Percentiles rank a stretch among this genome's conserved stretches.
phyloP scores from a whole-genome alignment of 2,329 filamentous ascomycete genomes.

The Fonsecaea pugnacius region DNA sequence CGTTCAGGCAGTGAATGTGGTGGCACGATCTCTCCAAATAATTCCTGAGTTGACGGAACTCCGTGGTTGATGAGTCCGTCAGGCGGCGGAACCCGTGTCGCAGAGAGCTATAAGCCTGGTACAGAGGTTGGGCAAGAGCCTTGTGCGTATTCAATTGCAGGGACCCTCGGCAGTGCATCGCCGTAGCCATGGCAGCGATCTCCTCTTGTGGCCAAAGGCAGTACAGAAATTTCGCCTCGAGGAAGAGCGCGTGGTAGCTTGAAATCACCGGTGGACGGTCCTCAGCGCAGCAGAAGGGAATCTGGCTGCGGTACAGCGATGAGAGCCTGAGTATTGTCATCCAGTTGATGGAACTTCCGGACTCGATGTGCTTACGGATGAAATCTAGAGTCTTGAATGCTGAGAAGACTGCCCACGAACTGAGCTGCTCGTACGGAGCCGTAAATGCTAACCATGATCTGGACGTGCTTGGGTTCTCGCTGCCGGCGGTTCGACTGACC shows the following conservation, averaged over 20 bases:
- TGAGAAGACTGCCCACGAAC: constrained; percentile 1
- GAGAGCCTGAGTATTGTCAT: not conserved
- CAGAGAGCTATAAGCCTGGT: constrained; percentile 15
- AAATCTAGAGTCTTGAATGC: not conserved
- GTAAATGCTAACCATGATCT: not conserved
- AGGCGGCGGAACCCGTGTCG: constrained; percentile 14
- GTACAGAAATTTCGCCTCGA: not conserved
- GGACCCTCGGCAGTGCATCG: not conserved
- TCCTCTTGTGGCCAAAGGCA: not conserved
- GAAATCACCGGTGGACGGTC: not conserved
- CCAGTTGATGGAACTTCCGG: not conserved
- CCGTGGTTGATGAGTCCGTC: constrained; percentile 9
- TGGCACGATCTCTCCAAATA: constrained; percentile 12
- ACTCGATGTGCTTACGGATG: not conserved
- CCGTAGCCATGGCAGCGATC: not conserved
- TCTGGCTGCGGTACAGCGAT: not conserved
- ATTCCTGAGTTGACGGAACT: constrained; percentile 8
- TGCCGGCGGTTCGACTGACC: not conserved
- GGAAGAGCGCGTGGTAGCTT: not conserved
- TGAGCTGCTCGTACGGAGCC: not conserved
- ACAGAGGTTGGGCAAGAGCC: constrained; percentile 2
- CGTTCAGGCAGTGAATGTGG: constrained; percentile 1
- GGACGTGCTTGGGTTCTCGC: not conserved
- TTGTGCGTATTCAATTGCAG: not conserved
- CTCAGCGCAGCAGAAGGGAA: not conserved